A percentile compares a stretch with the other conserved stretches of the same genome.
Evolutionary conservation across 75 land plant species (phyloP).

Genomic region (Adiantum capillusveneris): DNA sequence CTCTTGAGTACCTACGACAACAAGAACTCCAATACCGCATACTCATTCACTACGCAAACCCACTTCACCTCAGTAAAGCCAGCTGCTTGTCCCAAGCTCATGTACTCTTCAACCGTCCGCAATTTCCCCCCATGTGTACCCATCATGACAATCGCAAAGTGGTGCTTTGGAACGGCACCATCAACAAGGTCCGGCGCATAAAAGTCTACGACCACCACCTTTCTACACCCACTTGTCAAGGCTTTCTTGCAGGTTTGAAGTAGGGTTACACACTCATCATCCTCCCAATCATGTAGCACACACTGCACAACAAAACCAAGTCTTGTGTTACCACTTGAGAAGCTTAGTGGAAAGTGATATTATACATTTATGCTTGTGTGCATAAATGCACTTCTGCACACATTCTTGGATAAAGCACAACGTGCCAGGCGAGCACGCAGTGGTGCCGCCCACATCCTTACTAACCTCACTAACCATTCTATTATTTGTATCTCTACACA

Average conservation of each 20-base stretch:
- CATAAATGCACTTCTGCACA: too few species aligned
- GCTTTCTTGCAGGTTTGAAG: conserved; percentile 23
- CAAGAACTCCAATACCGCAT: background rate
- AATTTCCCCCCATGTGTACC: background rate
- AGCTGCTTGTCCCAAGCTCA: background rate
- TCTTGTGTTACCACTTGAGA: too few species aligned
- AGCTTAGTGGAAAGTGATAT: too few species aligned
- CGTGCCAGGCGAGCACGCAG: too few species aligned
- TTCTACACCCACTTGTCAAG: conserved; percentile 11
- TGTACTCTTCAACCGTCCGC: background rate
- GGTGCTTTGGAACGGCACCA: background rate
- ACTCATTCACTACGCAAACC: background rate
- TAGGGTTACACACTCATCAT: conserved; percentile 24
- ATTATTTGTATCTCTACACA: too few species aligned
- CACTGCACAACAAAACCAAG: conserved; percentile 8
- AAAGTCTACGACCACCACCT: conserved; percentile 17
- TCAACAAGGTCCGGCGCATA: background rate
- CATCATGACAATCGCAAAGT: background rate
- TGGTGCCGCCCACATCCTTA: too few species aligned
- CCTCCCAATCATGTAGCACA: conserved; percentile 29
- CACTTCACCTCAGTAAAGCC: background rate
- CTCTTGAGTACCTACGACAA: too few species aligned
- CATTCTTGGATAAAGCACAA: too few species aligned
- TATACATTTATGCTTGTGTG: too few species aligned
- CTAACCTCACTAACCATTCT: too few species aligned